Evolutionary conservation across 2,329 filamentous ascomycete genomes (phyloP), one percentile per base, ranked within the genome.

Genomic region (Ilyonectria mors-panacis): DNA sequence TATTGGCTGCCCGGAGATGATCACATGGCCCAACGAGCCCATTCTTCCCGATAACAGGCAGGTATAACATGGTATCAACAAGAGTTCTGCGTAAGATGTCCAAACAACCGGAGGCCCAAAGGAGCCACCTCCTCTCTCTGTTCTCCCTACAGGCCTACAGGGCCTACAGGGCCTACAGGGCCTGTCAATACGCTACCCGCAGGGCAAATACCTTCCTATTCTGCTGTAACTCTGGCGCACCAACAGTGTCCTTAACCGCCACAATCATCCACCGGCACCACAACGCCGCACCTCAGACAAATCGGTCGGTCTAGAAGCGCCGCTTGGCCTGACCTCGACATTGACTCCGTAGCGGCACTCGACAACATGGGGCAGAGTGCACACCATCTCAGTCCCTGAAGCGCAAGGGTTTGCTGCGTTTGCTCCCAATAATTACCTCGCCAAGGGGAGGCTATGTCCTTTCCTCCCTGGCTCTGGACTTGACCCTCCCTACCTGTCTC

Each of bases 401-500:
- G 10, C n/a, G 42, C 53, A 37, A 42, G 59, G 28, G 13, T 26
- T 19, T 44, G 33, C 26, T 28, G 21, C 21, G 17, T 26, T 51
- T 55, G 30, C 42, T 21, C 8, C 30, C 44, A 55, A 39, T 48
- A 23, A 33, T 60, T 28, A n/a, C 58, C n/a, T 50, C 45, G 35
- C 19, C 21, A 42, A 51, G 48, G 6, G n/a, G 48, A 37, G 19
- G 15, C 59, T 21, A 56, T 55, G 42, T 56, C 39, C 10, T 48
- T 39, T 13, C 39, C 28, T 33, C 19, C 39, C 21, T 19, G 21
- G 37, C 23, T 35, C 26, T 51, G 23, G 48, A 55, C 62, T 47
- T 62, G 50, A 66, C 58, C 47, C 59, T 59, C 63, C 61, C 66
- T 59, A 60, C 60, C 45, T 13, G 37, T 37, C 58, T 51, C 63